Evolutionary conservation across 192 early-diverging fungal species (phyloP), one percentile per base, ranked within the genome.

Genomic region (Rhizophagus sp.): DNA sequence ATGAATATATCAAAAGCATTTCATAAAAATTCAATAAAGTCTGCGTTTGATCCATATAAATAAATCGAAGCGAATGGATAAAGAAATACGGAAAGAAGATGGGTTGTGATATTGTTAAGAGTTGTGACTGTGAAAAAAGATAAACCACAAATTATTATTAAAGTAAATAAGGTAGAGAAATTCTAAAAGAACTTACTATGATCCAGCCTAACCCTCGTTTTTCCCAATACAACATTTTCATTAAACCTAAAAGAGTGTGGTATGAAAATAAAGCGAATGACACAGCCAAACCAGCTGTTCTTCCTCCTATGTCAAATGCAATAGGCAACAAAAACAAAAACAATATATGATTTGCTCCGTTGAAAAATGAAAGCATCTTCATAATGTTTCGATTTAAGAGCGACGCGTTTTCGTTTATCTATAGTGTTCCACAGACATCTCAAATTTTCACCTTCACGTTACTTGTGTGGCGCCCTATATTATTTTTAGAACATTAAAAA

Each of bases 191-290:
- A 3, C 76, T 66, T 65, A 77, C 76, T 15, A 77, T 33, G 39
- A 77, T 66, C 76, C 76, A 77, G 65, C 76, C 76, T 33, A 77
- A 7, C 2, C 62, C 64, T 13, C 49, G 22, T 19, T 44, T 49
- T 62, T 66, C 41, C 62, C 41, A 77, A 62, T 39, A 77, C 33
- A 77, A 47, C 22, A 52, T 39, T 66, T 49, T 64, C 22, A 62
- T 27, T 6, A 66, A 34, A 19, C 76, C 64, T 41, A 67, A 77
- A 17, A 66, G 22, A 22, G 12, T 15, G 25, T 47, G 67, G 1
- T 77, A 77, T 24, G 41, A 10, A 41, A 77, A 47, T 15, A 77
- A 44, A 9, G 76, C 76, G 30, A 77, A 77, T 2, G 76, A 77
- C 10, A 77, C 2, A 12, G 76, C 62, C 34, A 77, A 66, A 66